Base-by-base conservation (phyloP, 2,329 filamentous ascomycete genomes). In the Dothidotthia symphoricarpi region DNA sequence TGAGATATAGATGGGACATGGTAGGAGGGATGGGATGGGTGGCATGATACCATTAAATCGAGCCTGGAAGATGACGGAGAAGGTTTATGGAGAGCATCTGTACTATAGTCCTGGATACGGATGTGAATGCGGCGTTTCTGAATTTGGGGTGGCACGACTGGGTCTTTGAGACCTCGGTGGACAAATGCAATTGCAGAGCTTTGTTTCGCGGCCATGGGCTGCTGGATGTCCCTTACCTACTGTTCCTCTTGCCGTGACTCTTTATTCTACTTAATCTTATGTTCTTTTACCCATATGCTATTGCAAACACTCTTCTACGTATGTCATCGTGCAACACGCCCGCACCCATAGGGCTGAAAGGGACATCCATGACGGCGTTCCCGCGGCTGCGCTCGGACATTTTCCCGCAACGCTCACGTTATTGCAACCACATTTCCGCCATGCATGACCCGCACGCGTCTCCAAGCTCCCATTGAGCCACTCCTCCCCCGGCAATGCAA, bases 401-500 rank as follows among this genome's bases (percentile, higher is more conserved):
- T 37, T 51, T 39, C 41, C 25, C 27, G 26, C 26, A 40, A 31
- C 34, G n/a, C 38, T 37, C 31, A 53, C 38, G 35, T 53, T 41
- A 36, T 41, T 27, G 28, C 19, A 22, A 5, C 9, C 9, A 9
- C 19, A n/a, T n/a, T n/a, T 22, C 9, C 19, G 19, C 9, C 19
- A 22, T 22, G 19, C 5, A 5, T 9, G 19, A 5, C 9, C 19
- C 9, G 19, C 9, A 9, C 19, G 19, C 9, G 5, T 5, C 19
- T 22, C 9, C 19, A 9, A 40, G 34, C 39, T 30, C 31, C 45
- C 33, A 39, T 41, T 33, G 32, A 36, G 29, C 34, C 38, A 28
- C 36, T 42, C 48, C 43, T 55, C 46, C 47, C 49, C 48, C 53
- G 58, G 61, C 63, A 61, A 67, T 67, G 64, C 57, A 56, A 43